phyloP scores from a whole-genome alignment of 2,329 filamentous ascomycete species.

The Penicillium sp. region DNA sequence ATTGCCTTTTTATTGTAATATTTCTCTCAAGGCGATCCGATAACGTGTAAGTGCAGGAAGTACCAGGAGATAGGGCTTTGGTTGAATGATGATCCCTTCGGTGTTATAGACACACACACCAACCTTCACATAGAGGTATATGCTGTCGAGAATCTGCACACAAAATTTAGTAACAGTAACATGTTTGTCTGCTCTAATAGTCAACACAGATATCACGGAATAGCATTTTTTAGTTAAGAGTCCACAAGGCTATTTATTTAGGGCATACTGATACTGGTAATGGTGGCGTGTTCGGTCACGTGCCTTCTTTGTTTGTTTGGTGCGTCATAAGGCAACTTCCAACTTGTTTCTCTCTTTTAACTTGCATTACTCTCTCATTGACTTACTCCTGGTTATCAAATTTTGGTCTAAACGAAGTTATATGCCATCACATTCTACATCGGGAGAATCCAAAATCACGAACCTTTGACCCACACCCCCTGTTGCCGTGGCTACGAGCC shows the following conservation, averaged over 20 bases:
- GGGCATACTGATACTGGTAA: neutral
- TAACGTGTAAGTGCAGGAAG: neutral
- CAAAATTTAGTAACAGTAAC: too few relatives aligned
- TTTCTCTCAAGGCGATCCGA: neutral
- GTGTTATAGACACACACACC: too few relatives aligned
- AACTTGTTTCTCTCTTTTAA: neutral
- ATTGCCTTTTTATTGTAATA: too few relatives aligned
- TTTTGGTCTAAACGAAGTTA: neutral
- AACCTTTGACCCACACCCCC: slow-evolving; percentile 16
- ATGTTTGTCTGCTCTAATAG: too few relatives aligned
- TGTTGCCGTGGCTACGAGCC: slow-evolving; percentile 43
- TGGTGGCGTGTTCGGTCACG: slow-evolving; percentile 11
- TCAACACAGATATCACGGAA: too few relatives aligned
- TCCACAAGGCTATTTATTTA: neutral
- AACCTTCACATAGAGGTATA: too few relatives aligned
- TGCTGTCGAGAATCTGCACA: too few relatives aligned
- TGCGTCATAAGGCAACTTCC: slow-evolving; percentile 14
- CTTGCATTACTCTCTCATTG: neutral
- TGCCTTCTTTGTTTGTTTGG: slow-evolving; percentile 12
- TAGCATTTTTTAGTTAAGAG: too few relatives aligned
- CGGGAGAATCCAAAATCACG: neutral
- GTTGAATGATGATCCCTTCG: too few relatives aligned
- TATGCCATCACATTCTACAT: neutral
- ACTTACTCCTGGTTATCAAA: neutral
- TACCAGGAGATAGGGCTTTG: neutral